A percentile compares a stretch with the other conserved stretches of the same genome.
These are phyloP conservation scores for Verbena officinalis DNA, from an alignment of 257 asterid genomes.

Conservation along the genomic window DNA sequence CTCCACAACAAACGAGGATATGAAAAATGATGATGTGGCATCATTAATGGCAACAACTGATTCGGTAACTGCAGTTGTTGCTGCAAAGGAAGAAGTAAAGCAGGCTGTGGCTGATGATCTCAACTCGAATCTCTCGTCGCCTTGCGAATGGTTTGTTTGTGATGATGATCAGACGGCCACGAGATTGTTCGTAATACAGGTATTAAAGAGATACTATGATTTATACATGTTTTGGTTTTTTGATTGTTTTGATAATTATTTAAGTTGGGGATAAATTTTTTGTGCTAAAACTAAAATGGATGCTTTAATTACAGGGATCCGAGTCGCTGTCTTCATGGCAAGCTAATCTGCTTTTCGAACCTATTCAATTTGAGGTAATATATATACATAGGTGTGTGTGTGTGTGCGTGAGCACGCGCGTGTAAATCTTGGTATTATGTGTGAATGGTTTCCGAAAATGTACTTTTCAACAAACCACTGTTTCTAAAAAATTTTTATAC, in stretches of 20 bases:
- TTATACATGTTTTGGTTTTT: too few relatives aligned
- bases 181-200: neutral
- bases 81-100: constrained; percentile 3
- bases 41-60: constrained; percentile 3
- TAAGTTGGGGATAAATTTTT: neutral
- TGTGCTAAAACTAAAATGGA: neutral
- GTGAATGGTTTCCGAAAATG: too few relatives aligned
- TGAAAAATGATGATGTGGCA: neutral
- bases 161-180: neutral
- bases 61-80: constrained; percentile 1
- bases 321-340: constrained; percentile 89
- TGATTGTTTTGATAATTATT: neutral
- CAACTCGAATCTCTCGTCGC: neutral
- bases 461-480: neutral
- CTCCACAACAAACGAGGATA: neutral
- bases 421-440: too few relatives aligned
- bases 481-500: constrained; percentile 7
- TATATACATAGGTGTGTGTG: too few relatives aligned
- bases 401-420: too few relatives aligned
- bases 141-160: neutral
- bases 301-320: constrained; percentile 50
- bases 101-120: constrained; percentile 2
- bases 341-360: constrained; percentile 86
- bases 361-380: constrained; percentile 76
- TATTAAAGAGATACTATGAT: neutral